Evolutionary conservation across 2,329 filamentous ascomycete genomes (phyloP).

Genomic region (Cladosporium sp.): DNA sequence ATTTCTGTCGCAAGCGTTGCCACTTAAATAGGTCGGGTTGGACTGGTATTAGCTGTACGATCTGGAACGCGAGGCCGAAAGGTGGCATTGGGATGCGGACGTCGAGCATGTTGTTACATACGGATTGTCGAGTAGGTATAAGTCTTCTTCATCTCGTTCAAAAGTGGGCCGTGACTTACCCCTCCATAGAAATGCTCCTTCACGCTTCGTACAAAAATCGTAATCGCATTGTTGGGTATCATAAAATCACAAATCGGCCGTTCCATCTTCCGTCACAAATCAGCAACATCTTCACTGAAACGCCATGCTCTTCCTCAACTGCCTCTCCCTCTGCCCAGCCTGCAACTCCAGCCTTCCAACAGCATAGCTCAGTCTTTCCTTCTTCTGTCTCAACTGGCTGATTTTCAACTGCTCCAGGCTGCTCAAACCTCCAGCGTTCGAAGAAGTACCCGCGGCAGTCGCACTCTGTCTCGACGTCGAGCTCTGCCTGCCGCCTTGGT

Average conservation of each 20-base stretch:
- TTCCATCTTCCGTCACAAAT: too few species aligned
- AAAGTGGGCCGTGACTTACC: too few species aligned
- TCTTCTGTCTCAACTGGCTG: conserved; percentile 73
- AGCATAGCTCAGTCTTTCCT: conserved; percentile 81
- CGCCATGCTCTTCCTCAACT: conserved; percentile 72
- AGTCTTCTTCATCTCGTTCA: too few species aligned
- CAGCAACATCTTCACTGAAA: conserved; percentile 33
- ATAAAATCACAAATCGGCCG: conserved; percentile 9
- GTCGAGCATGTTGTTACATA: too few species aligned
- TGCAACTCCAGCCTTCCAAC: conserved; percentile 84
- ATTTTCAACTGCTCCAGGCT: conserved; percentile 58
- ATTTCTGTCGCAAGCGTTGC: too few species aligned
- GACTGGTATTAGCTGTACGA: too few species aligned
- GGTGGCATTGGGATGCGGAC: too few species aligned
- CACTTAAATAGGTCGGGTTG: too few species aligned
- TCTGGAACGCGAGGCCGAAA: too few species aligned
- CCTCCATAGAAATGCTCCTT: too few species aligned
- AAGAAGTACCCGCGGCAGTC: conserved; percentile 18
- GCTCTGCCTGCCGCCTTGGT: conserved; percentile 24
- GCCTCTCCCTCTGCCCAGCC: conserved; percentile 72
- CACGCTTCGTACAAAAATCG: neutral
- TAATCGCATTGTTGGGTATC: conserved; percentile 17
- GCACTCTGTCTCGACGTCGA: conserved; percentile 7
- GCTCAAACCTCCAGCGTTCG: conserved; percentile 34
- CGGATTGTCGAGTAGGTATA: too few species aligned